Evolutionary conservation across 2,329 filamentous ascomycete species (phyloP).

Genomic region (Thermoascus crustaceus): DNA sequence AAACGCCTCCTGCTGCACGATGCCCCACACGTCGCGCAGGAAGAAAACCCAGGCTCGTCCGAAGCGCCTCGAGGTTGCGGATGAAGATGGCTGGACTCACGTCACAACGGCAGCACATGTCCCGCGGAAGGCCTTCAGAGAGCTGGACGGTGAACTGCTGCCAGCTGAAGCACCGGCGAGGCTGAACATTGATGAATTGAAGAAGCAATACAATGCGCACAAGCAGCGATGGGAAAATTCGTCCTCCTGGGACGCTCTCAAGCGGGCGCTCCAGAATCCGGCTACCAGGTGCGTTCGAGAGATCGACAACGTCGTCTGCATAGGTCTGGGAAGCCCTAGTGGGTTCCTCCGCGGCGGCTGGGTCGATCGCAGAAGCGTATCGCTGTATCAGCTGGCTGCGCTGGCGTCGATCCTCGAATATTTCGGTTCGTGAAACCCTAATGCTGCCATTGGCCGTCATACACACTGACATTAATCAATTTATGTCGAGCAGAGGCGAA

Average conservation of each 20-base stretch:
- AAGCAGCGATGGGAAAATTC: slow-evolving; percentile 23
- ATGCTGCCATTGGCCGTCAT: not conserved
- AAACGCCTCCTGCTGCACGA: slow-evolving; percentile 10
- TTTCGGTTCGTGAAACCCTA: slow-evolving; percentile 15
- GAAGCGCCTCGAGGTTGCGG: slow-evolving; percentile 31
- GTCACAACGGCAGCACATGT: slow-evolving; percentile 24
- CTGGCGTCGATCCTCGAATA: slow-evolving; percentile 21
- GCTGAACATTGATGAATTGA: slow-evolving; percentile 24
- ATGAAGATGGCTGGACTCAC: slow-evolving; percentile 38
- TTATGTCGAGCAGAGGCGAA: not conserved
- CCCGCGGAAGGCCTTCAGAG: slow-evolving; percentile 18
- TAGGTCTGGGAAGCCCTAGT: slow-evolving; percentile 35
- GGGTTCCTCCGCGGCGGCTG: slow-evolving; percentile 35
- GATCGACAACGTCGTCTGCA: slow-evolving; percentile 27
- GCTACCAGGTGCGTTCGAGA: slow-evolving; percentile 1
- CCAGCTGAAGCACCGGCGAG: slow-evolving; percentile 30
- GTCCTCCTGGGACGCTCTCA: slow-evolving; percentile 18
- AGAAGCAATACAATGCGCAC: slow-evolving; percentile 21
- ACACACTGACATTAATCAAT: not conserved
- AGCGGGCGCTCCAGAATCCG: slow-evolving; percentile 6
- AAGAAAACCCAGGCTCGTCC: slow-evolving; percentile 16
- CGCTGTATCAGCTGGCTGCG: slow-evolving; percentile 34
- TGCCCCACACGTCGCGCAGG: slow-evolving; percentile 28
- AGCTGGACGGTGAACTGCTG: slow-evolving; percentile 10
- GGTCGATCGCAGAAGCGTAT: slow-evolving; percentile 34